phyloP scores from a whole-genome alignment of 768 basidiomycete genomes.

The Floccularia luteovirens region DNA sequence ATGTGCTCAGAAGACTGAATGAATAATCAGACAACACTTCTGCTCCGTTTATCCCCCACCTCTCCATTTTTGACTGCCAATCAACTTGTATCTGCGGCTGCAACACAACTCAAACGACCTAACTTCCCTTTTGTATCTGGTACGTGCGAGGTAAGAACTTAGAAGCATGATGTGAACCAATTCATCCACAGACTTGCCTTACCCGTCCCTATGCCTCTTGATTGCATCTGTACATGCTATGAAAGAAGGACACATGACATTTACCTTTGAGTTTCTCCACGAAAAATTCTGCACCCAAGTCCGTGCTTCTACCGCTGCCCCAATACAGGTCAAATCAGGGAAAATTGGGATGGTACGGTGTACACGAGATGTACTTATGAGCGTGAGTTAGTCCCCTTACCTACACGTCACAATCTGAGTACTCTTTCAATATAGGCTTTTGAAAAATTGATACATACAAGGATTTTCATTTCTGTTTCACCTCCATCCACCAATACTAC shows the following conservation, averaged over 20 bases:
- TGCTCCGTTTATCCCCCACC: constrained; percentile 36
- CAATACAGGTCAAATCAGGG: constrained; percentile 67
- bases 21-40: constrained; percentile 29
- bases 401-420: not conserved
- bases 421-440: constrained; percentile 50
- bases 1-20: not conserved
- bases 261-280: constrained; percentile 91
- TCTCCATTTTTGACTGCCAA: constrained; percentile 47
- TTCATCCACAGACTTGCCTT: constrained; percentile 49
- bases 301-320: constrained; percentile 63
- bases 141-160: no score
- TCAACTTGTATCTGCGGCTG: constrained; percentile 32
- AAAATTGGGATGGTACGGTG: constrained; percentile 70
- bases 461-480: constrained; percentile 47
- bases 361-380: constrained; percentile 54
- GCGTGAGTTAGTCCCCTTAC: constrained; percentile 35
- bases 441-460: constrained; percentile 52
- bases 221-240: constrained; percentile 78
- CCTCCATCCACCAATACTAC: constrained; percentile 41
- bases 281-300: constrained; percentile 74
- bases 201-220: constrained; percentile 75
- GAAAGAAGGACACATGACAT: constrained; percentile 65
- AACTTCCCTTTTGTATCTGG: constrained; percentile 46
- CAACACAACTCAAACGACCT: constrained; percentile 49
- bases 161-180: no score